Evolutionary conservation across 2,329 filamentous ascomycete genomes (phyloP), one percentile per base, ranked within the genome.

Genomic region (Colletotrichum liriopes): DNA sequence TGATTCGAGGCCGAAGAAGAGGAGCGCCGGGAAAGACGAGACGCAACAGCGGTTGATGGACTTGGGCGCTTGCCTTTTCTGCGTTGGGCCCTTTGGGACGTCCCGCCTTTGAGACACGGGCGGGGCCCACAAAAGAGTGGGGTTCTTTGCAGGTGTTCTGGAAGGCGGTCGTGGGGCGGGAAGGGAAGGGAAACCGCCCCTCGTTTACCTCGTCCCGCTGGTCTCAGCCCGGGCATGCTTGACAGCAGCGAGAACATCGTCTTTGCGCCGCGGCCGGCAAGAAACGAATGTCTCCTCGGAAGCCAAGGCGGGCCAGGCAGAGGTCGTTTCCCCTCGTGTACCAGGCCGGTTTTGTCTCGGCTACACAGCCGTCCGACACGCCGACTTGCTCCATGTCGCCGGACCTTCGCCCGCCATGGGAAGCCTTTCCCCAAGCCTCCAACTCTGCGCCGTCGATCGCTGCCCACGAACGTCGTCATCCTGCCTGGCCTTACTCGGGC

Each of bases 281-380:
- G 9, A 5, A n/a, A 26, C 32, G 7, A 18, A 16, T 23, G 43
- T 39, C 32, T 43, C 55, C 51, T 12, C 65, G 64, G 64, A 58
- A 62, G 64, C 68, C 58, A 67, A 63, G 58, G 58, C 32, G 62
- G 62, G 4, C 55, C 54, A 62, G 64, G 9, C 41, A 47, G 66
- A n/a, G 18, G 18, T 9, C 12, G 45, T 23, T 26, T 49, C 9
- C n/a, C 39, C 11, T 41, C 35, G 1, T 1, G 39, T 9, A 41
- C 39, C 39, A 3, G 26, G 37, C 49, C 18, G 20, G 45, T 39
- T 55, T 39, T 63, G 58, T 64, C 49, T 64, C 65, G 49, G 62
- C 51, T 47, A 7, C 51, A 18, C 26, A 20, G n/a, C 37, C n/a
- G 12, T 59, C n/a, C 35, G 37, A 29, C 32, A 51, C 35, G n/a